phyloP scores from a whole-genome alignment of 2,329 filamentous ascomycete genomes.

The Fusarium nodosum region DNA sequence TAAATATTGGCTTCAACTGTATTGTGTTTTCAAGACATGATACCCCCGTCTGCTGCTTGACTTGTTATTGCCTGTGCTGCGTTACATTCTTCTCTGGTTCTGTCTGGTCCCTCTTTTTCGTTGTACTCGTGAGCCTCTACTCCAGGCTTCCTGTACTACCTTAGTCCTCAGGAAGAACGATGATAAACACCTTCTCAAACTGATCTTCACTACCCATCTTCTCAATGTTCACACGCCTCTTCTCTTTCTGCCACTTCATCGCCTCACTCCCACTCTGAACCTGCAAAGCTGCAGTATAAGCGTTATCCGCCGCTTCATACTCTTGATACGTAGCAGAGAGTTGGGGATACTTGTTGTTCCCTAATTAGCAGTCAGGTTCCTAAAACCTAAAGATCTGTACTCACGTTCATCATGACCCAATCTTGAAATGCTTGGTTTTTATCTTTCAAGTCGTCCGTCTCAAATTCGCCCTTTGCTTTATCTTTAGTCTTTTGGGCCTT shows the following conservation, averaged over 20 bases:
- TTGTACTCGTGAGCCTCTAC: not conserved
- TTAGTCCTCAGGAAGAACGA: not conserved
- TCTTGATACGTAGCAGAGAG: accelerated
- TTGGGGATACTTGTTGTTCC: not conserved
- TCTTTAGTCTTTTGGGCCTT: not conserved
- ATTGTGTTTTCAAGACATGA: not conserved
- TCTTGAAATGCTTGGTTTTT: not conserved
- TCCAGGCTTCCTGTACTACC: not conserved
- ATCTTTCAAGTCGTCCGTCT: accelerated
- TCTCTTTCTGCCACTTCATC: not conserved
- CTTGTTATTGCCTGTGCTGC: not conserved
- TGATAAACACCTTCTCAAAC: not conserved
- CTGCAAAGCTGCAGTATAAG: not conserved
- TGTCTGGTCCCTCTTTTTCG: too few relatives aligned
- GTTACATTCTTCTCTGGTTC: not conserved
- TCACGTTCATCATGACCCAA: not conserved
- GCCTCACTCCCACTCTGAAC: not conserved
- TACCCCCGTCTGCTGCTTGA: too few relatives aligned
- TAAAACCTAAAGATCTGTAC: not conserved
- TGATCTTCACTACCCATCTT: not conserved
- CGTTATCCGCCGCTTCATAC: not conserved
- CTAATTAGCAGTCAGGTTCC: accelerated
- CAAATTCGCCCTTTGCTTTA: not conserved
- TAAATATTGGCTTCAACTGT: not conserved
- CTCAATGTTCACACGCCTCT: accelerated